Base-by-base conservation (phyloP, 169 alveolate species). In the Cytauxzoon felis region DNA sequence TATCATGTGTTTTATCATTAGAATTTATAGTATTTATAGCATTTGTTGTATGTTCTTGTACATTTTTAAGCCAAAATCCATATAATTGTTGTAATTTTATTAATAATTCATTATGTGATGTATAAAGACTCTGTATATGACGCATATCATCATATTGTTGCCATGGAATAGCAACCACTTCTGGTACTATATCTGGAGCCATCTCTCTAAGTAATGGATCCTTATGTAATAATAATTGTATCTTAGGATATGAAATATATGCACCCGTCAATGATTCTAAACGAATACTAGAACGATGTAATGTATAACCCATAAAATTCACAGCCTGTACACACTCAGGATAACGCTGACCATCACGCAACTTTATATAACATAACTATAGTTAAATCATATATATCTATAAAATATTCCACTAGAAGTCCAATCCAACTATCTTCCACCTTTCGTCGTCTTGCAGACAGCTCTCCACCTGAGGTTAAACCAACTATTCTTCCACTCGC, bases 91-190 rank as follows among this genome's bases (percentile, higher is more conserved):
- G 63, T 58, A 73, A 42, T 40, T 63, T 68, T 58, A 64, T 42
- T 19, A 64, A 16, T 38, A 58, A 29, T 42, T 64, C 72, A n/a
- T 54, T 36, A 24, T 73, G 84, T 13, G 63, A 58, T 6, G 56
- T 53, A 30, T 64, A 58, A 19, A 73, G 50, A 5, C 67, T 56
- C 56, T 58, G 63, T 0, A 63, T 30, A 57, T 73, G 66, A 24
- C 84, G 67, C 80, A 73, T 63, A 19, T 73, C 84, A 79, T 73
- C 84, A 57, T 73, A 73, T 49, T 53, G 67, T 51, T 63, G 70
- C 72, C 78, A 63, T 26, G 67, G 70, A 21, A 63, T 62, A 11
- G 38, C 53, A 7, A 61, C 65, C n/a, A n/a, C n/a, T n/a, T n/a
- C n/a, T n/a, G n/a, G n/a, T n/a, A n/a, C n/a, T n/a, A n/a, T n/a